phyloP scores from a whole-genome alignment of 148 eudicot genomes.

The Heliamphora exappendiculata region DNA sequence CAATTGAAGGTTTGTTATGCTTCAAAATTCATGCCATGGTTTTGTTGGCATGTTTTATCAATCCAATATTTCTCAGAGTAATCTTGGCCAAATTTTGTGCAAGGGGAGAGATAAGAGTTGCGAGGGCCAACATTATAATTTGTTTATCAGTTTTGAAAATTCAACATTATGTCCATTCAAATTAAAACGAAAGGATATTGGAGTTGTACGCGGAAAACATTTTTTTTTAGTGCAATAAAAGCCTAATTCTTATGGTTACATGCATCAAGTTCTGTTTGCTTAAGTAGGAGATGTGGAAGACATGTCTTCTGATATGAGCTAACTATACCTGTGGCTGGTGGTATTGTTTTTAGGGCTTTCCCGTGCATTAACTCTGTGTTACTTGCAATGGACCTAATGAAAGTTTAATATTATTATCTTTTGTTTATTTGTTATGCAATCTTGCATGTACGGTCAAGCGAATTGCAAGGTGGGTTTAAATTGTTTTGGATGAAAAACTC shows the following conservation, averaged over 20 bases:
- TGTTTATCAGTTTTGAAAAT: not conserved
- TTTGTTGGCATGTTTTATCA: not conserved
- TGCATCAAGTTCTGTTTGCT: not conserved
- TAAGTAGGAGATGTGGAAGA: not conserved
- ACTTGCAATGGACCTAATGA: not conserved
- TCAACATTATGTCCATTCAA: not conserved
- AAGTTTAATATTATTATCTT: not conserved
- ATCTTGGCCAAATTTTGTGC: not conserved
- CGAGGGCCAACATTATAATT: not conserved
- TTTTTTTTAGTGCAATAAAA: not conserved
- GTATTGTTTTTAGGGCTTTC: not conserved
- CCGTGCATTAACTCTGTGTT: not conserved
- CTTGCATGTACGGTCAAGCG: not conserved
- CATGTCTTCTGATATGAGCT: not conserved
- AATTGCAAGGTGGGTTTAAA: not conserved
- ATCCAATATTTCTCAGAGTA: not conserved
- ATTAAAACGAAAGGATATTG: not conserved
- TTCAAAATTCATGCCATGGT: not conserved
- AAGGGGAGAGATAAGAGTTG: not conserved
- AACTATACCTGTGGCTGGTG: not conserved
- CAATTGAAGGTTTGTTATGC: slow-evolving; percentile 48
- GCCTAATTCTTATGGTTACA: not conserved
- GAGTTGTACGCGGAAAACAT: not conserved
- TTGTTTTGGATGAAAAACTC: not conserved
- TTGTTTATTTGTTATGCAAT: not conserved